Conservation (phyloP, 2,329 filamentous ascomycete species). For the Alternaria arbusti region DNA sequence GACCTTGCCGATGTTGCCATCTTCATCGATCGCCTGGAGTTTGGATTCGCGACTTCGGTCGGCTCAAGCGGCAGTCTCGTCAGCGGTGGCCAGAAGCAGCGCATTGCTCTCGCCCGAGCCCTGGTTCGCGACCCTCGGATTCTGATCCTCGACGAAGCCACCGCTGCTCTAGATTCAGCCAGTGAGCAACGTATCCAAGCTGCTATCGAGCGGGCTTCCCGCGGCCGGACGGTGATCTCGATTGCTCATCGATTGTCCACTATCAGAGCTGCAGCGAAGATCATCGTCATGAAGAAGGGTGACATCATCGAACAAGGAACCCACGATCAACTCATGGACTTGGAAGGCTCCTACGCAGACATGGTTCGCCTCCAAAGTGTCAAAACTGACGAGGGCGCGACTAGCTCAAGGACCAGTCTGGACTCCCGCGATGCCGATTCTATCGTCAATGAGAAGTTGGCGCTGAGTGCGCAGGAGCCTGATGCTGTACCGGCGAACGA, state of each 20-base stretch:
- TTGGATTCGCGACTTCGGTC: slow-evolving; percentile 57
- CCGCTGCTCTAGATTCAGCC: slow-evolving; percentile 65
- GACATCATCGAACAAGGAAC: slow-evolving; percentile 47
- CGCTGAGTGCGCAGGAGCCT: slow-evolving; percentile 13
- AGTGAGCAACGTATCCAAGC: slow-evolving; percentile 63
- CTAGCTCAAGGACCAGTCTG: slow-evolving; percentile 29
- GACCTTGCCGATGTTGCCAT: slow-evolving; percentile 64
- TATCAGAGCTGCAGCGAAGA: slow-evolving; percentile 45
- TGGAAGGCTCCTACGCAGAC: slow-evolving; percentile 55
- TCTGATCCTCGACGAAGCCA: slow-evolving; percentile 68
- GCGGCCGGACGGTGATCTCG: slow-evolving; percentile 46
- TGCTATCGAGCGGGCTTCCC: slow-evolving; percentile 43
- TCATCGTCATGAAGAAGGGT: slow-evolving; percentile 49
- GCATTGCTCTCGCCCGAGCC: slow-evolving; percentile 63
- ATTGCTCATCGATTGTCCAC: slow-evolving; percentile 51
- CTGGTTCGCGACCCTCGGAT: slow-evolving; percentile 64
- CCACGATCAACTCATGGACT: slow-evolving; percentile 41
- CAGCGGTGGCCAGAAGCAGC: slow-evolving; percentile 65
- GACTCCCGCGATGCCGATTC: slow-evolving; percentile 29
- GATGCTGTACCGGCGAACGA: slow-evolving; percentile 1
- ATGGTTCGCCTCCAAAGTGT: slow-evolving; percentile 57
- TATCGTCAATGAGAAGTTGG: slow-evolving; percentile 27
- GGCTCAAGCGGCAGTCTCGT: slow-evolving; percentile 62
- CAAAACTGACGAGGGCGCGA: slow-evolving; percentile 49
- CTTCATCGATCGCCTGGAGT: slow-evolving; percentile 62